Percentiles rank a stretch among this genome's conserved stretches.
phyloP scores from a whole-genome alignment of 2,329 filamentous ascomycete species.

The Cladosporium cucumerinum region DNA sequence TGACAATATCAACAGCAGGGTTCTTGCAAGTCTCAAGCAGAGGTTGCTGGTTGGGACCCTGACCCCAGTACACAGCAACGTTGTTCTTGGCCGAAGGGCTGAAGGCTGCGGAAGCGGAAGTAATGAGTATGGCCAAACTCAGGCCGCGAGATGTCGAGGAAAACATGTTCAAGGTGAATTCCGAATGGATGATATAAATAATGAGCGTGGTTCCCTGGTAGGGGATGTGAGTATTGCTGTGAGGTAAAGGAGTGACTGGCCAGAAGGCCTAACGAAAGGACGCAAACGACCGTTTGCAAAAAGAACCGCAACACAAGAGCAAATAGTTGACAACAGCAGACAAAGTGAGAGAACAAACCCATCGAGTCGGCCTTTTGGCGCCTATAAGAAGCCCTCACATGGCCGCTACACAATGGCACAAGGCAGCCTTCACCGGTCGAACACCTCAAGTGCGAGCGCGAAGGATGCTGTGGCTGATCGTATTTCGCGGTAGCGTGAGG shows the following conservation, averaged over 20 bases:
- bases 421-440: slow-evolving; percentile 12
- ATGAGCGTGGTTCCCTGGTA: slow-evolving; percentile 37
- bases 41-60: slow-evolving; percentile 49
- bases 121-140: slow-evolving; percentile 33
- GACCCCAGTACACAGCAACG: slow-evolving; percentile 55
- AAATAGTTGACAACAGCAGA: not conserved
- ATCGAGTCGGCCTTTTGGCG: not conserved
- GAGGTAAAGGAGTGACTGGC: slow-evolving; percentile 21
- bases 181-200: slow-evolving; percentile 34
- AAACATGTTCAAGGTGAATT: slow-evolving; percentile 21
- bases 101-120: slow-evolving; percentile 36
- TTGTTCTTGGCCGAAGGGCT: slow-evolving; percentile 44
- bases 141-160: slow-evolving; percentile 36
- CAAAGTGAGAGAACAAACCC: not conserved
- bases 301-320: not conserved
- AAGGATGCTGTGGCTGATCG: slow-evolving; percentile 12
- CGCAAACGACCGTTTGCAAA: slow-evolving; percentile 44
- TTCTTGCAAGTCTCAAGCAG: slow-evolving; percentile 53
- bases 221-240: slow-evolving; percentile 31
- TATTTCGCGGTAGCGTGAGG: slow-evolving; percentile 7
- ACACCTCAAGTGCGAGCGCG: slow-evolving; percentile 2
- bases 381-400: slow-evolving; percentile 4
- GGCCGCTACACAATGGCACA: not conserved
- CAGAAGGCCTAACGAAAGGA: slow-evolving; percentile 50
- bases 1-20: slow-evolving; percentile 53